phyloP scores from a whole-genome alignment of 1,284 basidiomycete species.

The Sporisorium graminicola region DNA sequence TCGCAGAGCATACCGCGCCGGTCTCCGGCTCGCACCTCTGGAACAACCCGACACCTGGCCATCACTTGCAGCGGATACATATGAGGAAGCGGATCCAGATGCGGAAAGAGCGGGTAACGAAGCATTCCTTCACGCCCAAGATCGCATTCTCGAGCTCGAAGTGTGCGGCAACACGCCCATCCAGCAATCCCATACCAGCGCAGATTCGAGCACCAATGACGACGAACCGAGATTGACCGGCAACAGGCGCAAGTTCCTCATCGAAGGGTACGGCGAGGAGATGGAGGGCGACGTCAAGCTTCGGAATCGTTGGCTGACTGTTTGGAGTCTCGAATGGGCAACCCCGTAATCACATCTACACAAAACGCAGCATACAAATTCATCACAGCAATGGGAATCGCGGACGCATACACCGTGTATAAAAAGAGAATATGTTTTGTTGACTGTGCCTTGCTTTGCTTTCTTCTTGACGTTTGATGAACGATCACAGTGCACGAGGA shows the following conservation, averaged over 20 bases:
- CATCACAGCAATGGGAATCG: slow-evolving; percentile 20
- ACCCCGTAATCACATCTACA: slow-evolving; percentile 1
- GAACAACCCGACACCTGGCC: slow-evolving; percentile 32
- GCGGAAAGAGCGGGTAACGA: slow-evolving; percentile 28
- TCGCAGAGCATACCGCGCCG: slow-evolving; percentile 42
- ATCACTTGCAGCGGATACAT: not conserved
- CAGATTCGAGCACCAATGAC: slow-evolving; percentile 11
- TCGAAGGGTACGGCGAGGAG: slow-evolving; percentile 42
- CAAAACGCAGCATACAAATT: not conserved
- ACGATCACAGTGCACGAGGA: slow-evolving; percentile 15
- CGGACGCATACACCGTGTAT: not conserved
- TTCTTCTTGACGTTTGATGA: slow-evolving; percentile 2
- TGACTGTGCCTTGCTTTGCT: slow-evolving; percentile 34
- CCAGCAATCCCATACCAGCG: slow-evolving; percentile 3
- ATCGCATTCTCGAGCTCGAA: slow-evolving; percentile 56
- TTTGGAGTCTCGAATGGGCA: slow-evolving; percentile 48
- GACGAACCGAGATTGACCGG: slow-evolving; percentile 40
- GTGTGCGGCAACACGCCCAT: slow-evolving; percentile 53
- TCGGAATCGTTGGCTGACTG: slow-evolving; percentile 52
- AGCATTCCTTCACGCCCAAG: slow-evolving; percentile 16
- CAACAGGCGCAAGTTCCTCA: slow-evolving; percentile 28
- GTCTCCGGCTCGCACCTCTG: slow-evolving; percentile 47
- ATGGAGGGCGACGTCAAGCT: slow-evolving; percentile 46
- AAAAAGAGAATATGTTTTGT: slow-evolving; percentile 5
- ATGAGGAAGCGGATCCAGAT: slow-evolving; percentile 10